Evolutionary conservation across 192 early-diverging fungal species (phyloP).

Genomic region (Entrophospora sp.): DNA sequence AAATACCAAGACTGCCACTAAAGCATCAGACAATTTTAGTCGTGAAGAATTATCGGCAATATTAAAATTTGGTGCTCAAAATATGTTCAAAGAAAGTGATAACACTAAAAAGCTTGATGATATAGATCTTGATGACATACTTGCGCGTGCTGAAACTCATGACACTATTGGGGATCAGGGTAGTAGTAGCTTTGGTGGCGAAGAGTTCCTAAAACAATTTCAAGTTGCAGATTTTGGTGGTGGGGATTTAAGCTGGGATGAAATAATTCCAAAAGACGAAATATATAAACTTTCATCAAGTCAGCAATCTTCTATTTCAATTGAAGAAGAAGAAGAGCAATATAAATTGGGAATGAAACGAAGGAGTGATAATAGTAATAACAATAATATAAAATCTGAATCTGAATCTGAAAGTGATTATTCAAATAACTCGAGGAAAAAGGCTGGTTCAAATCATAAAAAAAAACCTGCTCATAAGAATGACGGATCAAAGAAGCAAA

Average conservation of each 20-base stretch:
- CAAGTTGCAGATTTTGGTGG: constrained; percentile 78
- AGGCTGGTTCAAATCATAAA: too few relatives aligned
- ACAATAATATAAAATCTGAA: too few relatives aligned
- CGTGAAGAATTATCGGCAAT: constrained; percentile 88
- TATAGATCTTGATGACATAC: constrained; percentile 93
- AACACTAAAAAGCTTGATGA: constrained; percentile 77
- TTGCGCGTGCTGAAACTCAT: constrained; percentile 86
- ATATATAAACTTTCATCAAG: constrained; percentile 52
- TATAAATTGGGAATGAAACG: too few relatives aligned
- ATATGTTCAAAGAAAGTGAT: constrained; percentile 79
- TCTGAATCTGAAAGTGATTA: too few relatives aligned
- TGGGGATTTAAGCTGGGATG: constrained; percentile 82
- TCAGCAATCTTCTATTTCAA: too few relatives aligned
- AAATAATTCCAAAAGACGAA: constrained; percentile 86
- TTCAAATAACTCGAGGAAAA: too few relatives aligned
- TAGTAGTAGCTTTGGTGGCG: constrained; percentile 49
- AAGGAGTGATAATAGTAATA: too few relatives aligned
- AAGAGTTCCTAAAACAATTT: constrained; percentile 93
- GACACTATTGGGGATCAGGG: constrained; percentile 65
- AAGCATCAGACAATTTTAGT: constrained; percentile 45
- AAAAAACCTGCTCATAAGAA: too few relatives aligned
- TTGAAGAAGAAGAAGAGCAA: too few relatives aligned
- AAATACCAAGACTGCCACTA: constrained; percentile 26
- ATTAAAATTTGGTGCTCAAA: constrained; percentile 96
- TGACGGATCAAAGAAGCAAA: too few relatives aligned